Conservation (phyloP, 2,329 filamentous ascomycete genomes). For the Alternaria alternata region DNA sequence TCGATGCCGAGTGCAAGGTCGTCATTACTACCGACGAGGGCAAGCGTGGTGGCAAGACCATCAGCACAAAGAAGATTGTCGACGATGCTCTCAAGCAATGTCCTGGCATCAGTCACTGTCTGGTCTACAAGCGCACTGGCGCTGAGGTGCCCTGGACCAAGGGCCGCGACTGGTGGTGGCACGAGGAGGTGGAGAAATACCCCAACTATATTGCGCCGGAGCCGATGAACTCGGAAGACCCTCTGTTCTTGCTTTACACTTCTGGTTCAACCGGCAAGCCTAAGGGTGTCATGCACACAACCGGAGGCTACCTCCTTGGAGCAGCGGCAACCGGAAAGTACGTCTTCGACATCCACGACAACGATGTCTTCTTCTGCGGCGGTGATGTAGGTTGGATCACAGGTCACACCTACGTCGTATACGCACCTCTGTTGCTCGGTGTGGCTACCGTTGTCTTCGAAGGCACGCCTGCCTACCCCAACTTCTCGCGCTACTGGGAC, state of each 20-base stretch:
- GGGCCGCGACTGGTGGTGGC: constrained; percentile 96
- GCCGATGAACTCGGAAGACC: constrained; percentile 90
- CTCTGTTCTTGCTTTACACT: constrained; percentile 96
- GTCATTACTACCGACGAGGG: constrained; percentile 98
- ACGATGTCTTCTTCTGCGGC: constrained; percentile 95
- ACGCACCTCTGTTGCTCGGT: constrained; percentile 90
- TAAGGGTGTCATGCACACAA: constrained; percentile 99
- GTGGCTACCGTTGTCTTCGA: constrained; percentile 97
- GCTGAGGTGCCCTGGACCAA: constrained; percentile 89
- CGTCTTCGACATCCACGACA: constrained; percentile 96
- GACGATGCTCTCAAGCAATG: constrained; percentile 97
- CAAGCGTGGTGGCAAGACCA: constrained; percentile 95
- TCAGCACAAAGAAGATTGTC: constrained; percentile 98
- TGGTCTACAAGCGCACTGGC: constrained; percentile 96
- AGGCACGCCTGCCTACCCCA: constrained; percentile 94
- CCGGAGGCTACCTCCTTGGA: constrained; percentile 91
- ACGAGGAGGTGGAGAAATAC: constrained; percentile 98
- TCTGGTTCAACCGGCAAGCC: constrained; percentile 98
- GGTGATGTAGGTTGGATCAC: constrained; percentile 99
- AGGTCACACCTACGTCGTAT: constrained; percentile 97
- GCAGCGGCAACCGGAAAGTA: constrained; percentile 96
- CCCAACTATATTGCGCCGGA: constrained; percentile 91
- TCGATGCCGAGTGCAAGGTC: constrained; percentile 89
- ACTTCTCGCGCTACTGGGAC: constrained; percentile 99
- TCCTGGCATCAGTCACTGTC: constrained; percentile 81